These are phyloP conservation scores for Aureococcus anophagefferens DNA, from an alignment of 108 stramenopile genomes.

Conservation along the genomic window DNA sequence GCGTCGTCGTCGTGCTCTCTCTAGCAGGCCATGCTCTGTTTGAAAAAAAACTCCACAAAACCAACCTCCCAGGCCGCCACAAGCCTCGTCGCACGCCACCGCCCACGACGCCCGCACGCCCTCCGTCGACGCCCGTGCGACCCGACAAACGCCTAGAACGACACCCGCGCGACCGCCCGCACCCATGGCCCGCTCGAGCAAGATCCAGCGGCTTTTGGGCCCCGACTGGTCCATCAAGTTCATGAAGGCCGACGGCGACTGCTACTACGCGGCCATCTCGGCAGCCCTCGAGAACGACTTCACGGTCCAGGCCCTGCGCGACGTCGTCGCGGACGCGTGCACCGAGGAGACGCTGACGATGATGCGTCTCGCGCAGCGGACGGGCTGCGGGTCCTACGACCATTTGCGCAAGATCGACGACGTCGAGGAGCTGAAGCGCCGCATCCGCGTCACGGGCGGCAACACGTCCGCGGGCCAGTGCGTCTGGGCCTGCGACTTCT, in stretches of 20 bases:
- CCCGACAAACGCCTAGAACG: too few relatives aligned
- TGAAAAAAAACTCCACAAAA: too few relatives aligned
- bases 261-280: neutral
- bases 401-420: neutral
- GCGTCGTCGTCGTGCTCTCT: too few relatives aligned
- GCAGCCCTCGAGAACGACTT: neutral
- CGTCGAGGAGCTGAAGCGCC: neutral
- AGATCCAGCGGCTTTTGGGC: neutral
- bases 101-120: too few relatives aligned
- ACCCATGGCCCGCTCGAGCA: neutral
- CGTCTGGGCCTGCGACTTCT: neutral
- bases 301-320: neutral
- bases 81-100: too few relatives aligned
- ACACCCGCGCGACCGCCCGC: too few relatives aligned
- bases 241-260: constrained; percentile 1
- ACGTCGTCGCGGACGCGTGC: neutral
- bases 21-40: too few relatives aligned
- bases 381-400: neutral
- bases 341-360: neutral
- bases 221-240: neutral
- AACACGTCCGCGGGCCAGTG: too few relatives aligned
- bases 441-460: neutral
- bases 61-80: too few relatives aligned
- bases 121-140: too few relatives aligned
- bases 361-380: neutral